Percentiles rank a stretch among this genome's conserved stretches.
Conservation (phyloP, 2,329 filamentous ascomycete genomes). For the Aspergillus pseudoterreus region DNA sequence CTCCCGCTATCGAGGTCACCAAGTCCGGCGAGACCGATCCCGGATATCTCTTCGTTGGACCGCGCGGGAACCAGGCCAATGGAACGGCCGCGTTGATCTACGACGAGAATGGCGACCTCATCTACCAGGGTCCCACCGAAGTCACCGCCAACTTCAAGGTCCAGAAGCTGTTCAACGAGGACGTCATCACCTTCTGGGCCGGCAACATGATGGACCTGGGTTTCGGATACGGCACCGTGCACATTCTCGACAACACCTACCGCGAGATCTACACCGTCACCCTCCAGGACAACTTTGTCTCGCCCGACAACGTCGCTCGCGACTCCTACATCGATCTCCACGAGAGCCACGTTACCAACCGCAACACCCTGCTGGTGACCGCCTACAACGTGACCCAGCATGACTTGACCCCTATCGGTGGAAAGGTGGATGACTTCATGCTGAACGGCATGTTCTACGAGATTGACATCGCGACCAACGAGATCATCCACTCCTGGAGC, state of each 20-base stretch:
- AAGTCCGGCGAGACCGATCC: conserved; percentile 28
- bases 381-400: conserved; percentile 33
- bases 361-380: conserved; percentile 33
- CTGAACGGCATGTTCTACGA: conserved; percentile 33
- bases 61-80: conserved; percentile 23
- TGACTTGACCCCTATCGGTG: conserved; percentile 28
- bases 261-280: conserved; percentile 30
- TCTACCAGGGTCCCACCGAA: conserved; percentile 33
- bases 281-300: conserved; percentile 22
- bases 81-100: conserved; percentile 35
- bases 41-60: conserved; percentile 34
- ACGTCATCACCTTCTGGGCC: conserved; percentile 37
- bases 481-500: conserved; percentile 32
- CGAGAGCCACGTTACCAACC: conserved; percentile 30
- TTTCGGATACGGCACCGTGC: conserved; percentile 27
- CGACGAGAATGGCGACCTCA: conserved; percentile 31
- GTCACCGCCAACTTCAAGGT: conserved; percentile 32
- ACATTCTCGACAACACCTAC: conserved; percentile 33
- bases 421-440: conserved; percentile 28
- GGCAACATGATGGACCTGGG: conserved; percentile 26
- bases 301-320: conserved; percentile 14
- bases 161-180: conserved; percentile 29
- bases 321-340: conserved; percentile 35
- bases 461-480: conserved; percentile 32
- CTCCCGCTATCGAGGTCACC: conserved; percentile 28